Evolutionary conservation across 1,284 basidiomycete species (phyloP).

Genomic region (Spongispora temasekensis): DNA sequence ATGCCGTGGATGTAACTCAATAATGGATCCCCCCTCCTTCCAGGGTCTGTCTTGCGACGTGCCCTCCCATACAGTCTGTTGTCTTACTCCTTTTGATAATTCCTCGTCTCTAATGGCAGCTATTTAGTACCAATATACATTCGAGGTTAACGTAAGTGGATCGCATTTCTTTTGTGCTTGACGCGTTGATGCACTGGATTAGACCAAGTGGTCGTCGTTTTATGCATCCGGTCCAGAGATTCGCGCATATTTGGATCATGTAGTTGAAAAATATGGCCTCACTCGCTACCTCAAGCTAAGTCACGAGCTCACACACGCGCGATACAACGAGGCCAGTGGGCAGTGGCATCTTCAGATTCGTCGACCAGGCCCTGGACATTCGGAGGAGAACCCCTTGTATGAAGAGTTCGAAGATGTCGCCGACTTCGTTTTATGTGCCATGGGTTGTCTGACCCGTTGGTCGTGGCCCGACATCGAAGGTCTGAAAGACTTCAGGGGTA

Average conservation of each 20-base stretch:
- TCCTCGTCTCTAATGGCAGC: conserved; percentile 1
- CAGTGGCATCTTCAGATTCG: conserved; percentile 58
- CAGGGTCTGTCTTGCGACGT: conserved; percentile 59
- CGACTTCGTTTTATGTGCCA: conserved; percentile 53
- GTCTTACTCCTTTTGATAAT: not conserved
- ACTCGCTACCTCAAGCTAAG: conserved; percentile 52
- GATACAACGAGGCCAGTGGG: conserved; percentile 49
- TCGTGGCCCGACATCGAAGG: conserved; percentile 61
- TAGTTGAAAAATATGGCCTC: conserved; percentile 62
- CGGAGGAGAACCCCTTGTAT: conserved; percentile 15
- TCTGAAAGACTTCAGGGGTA: conserved; percentile 51
- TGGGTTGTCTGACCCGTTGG: conserved; percentile 55
- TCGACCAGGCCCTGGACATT: conserved; percentile 28
- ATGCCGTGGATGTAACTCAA: too few relatives aligned
- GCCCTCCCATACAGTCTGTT: conserved; percentile 51
- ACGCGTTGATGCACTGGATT: too few relatives aligned
- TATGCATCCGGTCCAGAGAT: conserved; percentile 63
- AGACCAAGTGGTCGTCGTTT: conserved; percentile 62
- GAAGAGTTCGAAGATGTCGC: conserved; percentile 53
- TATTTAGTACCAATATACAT: conserved; percentile 58
- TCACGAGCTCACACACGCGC: conserved; percentile 52
- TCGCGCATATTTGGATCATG: conserved; percentile 48
- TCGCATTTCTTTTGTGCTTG: not conserved
- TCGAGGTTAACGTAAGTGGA: conserved; percentile 49
- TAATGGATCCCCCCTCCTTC: not conserved